These are phyloP conservation scores for Actinomortierella ambigua DNA, from an alignment of 371 early-diverging fungal genomes.

Conservation along the genomic window DNA sequence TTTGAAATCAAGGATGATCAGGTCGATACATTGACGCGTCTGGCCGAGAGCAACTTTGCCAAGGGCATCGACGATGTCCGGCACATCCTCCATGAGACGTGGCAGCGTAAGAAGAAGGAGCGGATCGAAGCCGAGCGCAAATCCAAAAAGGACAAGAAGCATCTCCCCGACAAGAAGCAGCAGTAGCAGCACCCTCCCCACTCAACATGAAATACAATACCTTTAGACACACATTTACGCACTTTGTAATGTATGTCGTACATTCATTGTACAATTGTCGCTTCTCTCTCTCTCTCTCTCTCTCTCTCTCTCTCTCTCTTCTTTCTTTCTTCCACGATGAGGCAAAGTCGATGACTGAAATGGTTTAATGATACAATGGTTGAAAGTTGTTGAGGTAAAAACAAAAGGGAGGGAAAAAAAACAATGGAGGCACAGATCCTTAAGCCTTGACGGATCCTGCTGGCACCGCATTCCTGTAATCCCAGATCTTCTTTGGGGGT, in stretches of 20 bases:
- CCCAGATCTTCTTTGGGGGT: slow-evolving; percentile 72
- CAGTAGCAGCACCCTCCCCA: too few relatives aligned
- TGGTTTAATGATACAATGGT: slow-evolving; percentile 1
- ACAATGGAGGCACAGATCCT: too few relatives aligned
- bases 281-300: not conserved
- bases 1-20: slow-evolving; percentile 66
- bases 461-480: slow-evolving; percentile 54
- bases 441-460: too few relatives aligned
- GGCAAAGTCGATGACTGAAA: too few relatives aligned
- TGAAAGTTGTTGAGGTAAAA: too few relatives aligned
- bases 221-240: too few relatives aligned
- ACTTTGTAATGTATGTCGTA: too few relatives aligned
- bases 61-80: slow-evolving; percentile 53
- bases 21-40: slow-evolving; percentile 55
- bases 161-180: too few relatives aligned
- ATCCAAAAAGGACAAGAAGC: too few relatives aligned
- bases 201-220: too few relatives aligned
- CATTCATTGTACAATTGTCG: slow-evolving; percentile 2
- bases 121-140: slow-evolving; percentile 26
- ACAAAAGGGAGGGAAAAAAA: too few relatives aligned
- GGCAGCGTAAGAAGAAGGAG: slow-evolving; percentile 52
- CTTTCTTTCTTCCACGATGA: not conserved
- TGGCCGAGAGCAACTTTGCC: slow-evolving; percentile 54
- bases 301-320: not conserved
- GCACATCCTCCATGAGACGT: slow-evolving; percentile 48